A percentile compares a stretch with the other conserved stretches of the same genome.
Evolutionary conservation across 371 early-diverging fungal species (phyloP).

Genomic region (Rhizopus stolonifer): DNA sequence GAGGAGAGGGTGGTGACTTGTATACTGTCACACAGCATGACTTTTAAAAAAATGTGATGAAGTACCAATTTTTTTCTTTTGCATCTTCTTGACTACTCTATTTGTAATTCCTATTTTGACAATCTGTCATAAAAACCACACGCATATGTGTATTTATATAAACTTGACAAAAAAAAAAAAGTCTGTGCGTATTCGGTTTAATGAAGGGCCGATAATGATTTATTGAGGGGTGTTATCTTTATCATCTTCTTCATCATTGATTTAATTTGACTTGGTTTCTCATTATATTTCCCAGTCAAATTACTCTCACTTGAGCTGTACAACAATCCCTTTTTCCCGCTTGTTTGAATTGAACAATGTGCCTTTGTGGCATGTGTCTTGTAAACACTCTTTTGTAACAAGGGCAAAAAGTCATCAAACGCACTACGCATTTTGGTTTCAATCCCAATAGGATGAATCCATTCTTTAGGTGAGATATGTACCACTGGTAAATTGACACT

Average conservation of each 20-base stretch:
- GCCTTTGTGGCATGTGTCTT: slow-evolving; percentile 5
- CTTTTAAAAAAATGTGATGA: too few species aligned
- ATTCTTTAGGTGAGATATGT: not conserved
- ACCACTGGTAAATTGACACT: too few species aligned
- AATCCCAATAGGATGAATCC: slow-evolving; percentile 6
- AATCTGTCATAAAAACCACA: too few species aligned
- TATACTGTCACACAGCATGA: too few species aligned
- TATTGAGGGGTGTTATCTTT: slow-evolving; percentile 21
- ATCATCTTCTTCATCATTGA: slow-evolving; percentile 40
- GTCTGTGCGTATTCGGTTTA: slow-evolving; percentile 6
- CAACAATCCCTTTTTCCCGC: too few species aligned
- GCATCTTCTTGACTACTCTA: too few species aligned
- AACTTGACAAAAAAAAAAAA: not conserved
- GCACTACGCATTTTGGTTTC: slow-evolving; percentile 19
- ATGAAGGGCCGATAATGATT: not conserved
- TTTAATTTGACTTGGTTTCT: slow-evolving; percentile 31
- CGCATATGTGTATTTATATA: too few species aligned
- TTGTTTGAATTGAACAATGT: slow-evolving; percentile 11
- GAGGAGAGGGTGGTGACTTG: too few species aligned
- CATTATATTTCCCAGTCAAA: not conserved
- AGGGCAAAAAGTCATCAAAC: slow-evolving; percentile 30
- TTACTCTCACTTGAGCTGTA: too few species aligned
- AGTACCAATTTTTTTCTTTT: too few species aligned
- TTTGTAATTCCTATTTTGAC: too few species aligned
- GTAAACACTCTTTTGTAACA: slow-evolving; percentile 1